Evolutionary conservation across 768 basidiomycete genomes (phyloP).

Genomic region (Phylloporus arenicola): DNA sequence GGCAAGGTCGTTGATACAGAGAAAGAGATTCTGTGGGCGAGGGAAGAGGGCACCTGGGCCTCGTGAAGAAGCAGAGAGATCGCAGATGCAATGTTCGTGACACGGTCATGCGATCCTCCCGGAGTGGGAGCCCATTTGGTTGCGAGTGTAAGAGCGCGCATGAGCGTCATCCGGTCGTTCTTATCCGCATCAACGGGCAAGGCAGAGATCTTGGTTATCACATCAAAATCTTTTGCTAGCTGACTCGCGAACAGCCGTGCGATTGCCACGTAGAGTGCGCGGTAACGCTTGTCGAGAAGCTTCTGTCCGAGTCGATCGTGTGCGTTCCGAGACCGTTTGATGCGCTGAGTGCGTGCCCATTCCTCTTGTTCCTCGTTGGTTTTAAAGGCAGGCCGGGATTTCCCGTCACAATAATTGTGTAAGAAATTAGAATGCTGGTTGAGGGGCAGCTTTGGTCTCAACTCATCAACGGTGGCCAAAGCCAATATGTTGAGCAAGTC

Average conservation of each 20-base stretch:
- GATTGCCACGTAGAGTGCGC: constrained; percentile 59
- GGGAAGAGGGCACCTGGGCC: constrained; percentile 19
- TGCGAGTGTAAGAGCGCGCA: constrained; percentile 43
- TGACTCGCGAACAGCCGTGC: constrained; percentile 54
- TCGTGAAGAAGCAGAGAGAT: constrained; percentile 50
- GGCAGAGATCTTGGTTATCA: constrained; percentile 34
- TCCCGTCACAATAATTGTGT: constrained; percentile 14
- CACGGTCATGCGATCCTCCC: constrained; percentile 51
- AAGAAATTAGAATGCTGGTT: constrained; percentile 19
- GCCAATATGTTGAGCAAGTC: constrained; percentile 66
- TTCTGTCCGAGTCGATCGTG: constrained; percentile 38
- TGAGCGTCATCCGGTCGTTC: constrained; percentile 9
- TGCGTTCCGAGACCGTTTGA: constrained; percentile 20
- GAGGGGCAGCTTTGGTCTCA: constrained; percentile 20
- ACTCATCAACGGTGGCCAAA: constrained; percentile 50
- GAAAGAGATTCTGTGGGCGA: constrained; percentile 11
- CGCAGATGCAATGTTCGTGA: constrained; percentile 61
- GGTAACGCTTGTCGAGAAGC: constrained; percentile 45
- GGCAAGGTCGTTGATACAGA: constrained; percentile 28
- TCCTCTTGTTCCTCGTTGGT: constrained; percentile 20
- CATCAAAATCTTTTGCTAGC: constrained; percentile 43
- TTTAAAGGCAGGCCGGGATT: constrained; percentile 25
- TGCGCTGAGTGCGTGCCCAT: constrained; percentile 18
- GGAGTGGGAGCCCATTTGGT: constrained; percentile 71
- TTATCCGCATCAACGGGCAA: constrained; percentile 30